These are phyloP conservation scores for Epichloe gansuensis DNA, from an alignment of 2,329 filamentous ascomycete genomes.

Conservation along the genomic window DNA sequence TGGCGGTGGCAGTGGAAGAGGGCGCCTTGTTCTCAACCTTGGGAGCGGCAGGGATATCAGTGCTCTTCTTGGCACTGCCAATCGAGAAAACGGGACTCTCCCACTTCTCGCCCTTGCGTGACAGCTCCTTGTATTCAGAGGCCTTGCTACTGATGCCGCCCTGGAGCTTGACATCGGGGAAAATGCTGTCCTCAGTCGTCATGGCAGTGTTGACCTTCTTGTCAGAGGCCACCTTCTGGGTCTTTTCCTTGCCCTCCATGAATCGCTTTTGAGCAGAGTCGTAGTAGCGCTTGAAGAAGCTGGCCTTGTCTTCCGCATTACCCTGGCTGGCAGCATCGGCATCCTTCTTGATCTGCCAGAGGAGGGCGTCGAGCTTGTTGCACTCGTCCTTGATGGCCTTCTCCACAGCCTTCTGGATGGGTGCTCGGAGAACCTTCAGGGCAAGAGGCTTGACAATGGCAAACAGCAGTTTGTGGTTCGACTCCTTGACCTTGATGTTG, in stretches of 20 bases:
- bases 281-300: constrained; percentile 78
- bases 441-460: constrained; percentile 74
- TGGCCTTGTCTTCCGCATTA: constrained; percentile 61
- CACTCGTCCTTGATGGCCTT: constrained; percentile 79
- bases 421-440: constrained; percentile 71
- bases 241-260: constrained; percentile 67
- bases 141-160: constrained; percentile 81
- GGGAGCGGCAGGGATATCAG: constrained; percentile 52
- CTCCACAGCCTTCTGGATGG: constrained; percentile 76
- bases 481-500: constrained; percentile 83
- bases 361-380: constrained; percentile 56
- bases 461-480: constrained; percentile 88
- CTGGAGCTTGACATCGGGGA: constrained; percentile 75
- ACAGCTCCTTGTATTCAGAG: constrained; percentile 81
- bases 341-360: constrained; percentile 71
- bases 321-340: constrained; percentile 56
- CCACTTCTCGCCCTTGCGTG: constrained; percentile 82
- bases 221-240: constrained; percentile 44
- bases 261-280: constrained; percentile 61
- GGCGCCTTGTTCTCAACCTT: constrained; percentile 33
- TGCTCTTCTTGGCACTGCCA: constrained; percentile 61
- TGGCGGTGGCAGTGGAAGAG: constrained; percentile 13
- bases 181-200: constrained; percentile 72
- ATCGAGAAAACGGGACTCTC: constrained; percentile 89
- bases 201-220: constrained; percentile 49